Evolutionary conservation across 2,329 filamentous ascomycete species (phyloP).

Genomic region (Alternaria triticina): DNA sequence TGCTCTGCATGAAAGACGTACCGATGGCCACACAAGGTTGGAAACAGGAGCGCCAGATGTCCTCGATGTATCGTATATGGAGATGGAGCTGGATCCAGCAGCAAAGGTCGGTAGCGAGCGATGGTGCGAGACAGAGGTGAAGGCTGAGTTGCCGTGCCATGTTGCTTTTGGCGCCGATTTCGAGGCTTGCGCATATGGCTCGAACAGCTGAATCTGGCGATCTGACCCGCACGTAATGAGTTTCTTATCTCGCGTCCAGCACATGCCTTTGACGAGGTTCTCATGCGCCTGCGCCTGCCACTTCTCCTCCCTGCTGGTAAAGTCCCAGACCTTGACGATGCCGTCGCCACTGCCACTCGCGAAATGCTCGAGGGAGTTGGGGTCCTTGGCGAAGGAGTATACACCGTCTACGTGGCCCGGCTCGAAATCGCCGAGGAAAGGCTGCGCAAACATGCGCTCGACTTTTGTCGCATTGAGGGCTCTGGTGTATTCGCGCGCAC

Average conservation of each 20-base stretch:
- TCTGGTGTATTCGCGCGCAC: slow-evolving; percentile 82
- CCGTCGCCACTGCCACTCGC: slow-evolving; percentile 69
- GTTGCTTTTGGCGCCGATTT: slow-evolving; percentile 78
- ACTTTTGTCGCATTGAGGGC: slow-evolving; percentile 87
- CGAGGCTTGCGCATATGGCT: slow-evolving; percentile 78
- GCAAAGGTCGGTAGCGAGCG: slow-evolving; percentile 80
- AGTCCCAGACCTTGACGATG: slow-evolving; percentile 91
- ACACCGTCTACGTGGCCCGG: slow-evolving; percentile 88
- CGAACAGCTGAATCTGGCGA: slow-evolving; percentile 86
- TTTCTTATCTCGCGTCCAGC: slow-evolving; percentile 86
- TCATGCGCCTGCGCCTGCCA: slow-evolving; percentile 86
- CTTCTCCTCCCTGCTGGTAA: slow-evolving; percentile 73
- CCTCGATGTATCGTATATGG: slow-evolving; percentile 85
- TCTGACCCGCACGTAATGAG: slow-evolving; percentile 88
- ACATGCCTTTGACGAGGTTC: slow-evolving; percentile 89
- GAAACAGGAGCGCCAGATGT: slow-evolving; percentile 79
- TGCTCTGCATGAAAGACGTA: background rate
- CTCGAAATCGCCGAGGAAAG: slow-evolving; percentile 86
- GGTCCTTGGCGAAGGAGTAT: slow-evolving; percentile 57
- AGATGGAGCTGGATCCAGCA: slow-evolving; percentile 76
- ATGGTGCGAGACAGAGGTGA: slow-evolving; percentile 85
- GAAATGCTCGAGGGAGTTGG: slow-evolving; percentile 54
- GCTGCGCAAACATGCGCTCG: slow-evolving; percentile 87
- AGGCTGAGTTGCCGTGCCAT: slow-evolving; percentile 82
- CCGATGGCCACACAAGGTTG: slow-evolving; percentile 82